These are phyloP conservation scores for Pholiota molesta DNA, from an alignment of 768 basidiomycete species.

Conservation along the genomic window DNA sequence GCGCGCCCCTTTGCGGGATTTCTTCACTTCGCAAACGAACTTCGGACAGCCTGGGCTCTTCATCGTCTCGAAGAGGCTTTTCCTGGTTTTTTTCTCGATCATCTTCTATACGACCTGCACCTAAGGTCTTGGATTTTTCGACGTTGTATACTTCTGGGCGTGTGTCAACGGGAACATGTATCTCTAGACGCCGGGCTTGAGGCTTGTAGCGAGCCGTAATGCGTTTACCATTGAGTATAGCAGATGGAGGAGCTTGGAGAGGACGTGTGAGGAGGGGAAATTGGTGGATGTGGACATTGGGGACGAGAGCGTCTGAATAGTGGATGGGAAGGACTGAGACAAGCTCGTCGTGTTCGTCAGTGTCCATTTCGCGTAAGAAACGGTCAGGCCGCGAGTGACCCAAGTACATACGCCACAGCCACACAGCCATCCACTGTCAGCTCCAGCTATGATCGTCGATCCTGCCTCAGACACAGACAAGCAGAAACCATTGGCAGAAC, in stretches of 20 bases:
- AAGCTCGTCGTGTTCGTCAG: constrained; percentile 57
- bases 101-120: constrained; percentile 67
- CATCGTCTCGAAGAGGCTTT: constrained; percentile 42
- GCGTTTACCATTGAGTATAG: constrained; percentile 70
- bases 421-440: not conserved
- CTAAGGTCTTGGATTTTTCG: constrained; percentile 70
- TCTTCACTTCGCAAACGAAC: constrained; percentile 75
- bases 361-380: constrained; percentile 23
- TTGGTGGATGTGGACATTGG: constrained; percentile 78
- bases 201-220: constrained; percentile 77
- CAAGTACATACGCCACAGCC: constrained; percentile 1
- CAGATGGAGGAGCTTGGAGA: constrained; percentile 77
- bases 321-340: constrained; percentile 73
- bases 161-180: constrained; percentile 82
- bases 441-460: constrained; percentile 7
- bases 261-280: constrained; percentile 78
- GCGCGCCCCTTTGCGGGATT: constrained; percentile 62
- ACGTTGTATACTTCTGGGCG: constrained; percentile 80
- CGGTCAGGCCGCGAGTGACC: constrained; percentile 4
- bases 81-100: constrained; percentile 81
- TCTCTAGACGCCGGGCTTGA: constrained; percentile 61
- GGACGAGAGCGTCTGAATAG: constrained; percentile 60
- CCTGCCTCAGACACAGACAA: not conserved
- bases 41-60: constrained; percentile 68
- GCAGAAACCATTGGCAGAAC: not conserved